These are phyloP conservation scores for Maudiozyma turicensis DNA, from an alignment of 805 yeast species.

Conservation along the genomic window DNA sequence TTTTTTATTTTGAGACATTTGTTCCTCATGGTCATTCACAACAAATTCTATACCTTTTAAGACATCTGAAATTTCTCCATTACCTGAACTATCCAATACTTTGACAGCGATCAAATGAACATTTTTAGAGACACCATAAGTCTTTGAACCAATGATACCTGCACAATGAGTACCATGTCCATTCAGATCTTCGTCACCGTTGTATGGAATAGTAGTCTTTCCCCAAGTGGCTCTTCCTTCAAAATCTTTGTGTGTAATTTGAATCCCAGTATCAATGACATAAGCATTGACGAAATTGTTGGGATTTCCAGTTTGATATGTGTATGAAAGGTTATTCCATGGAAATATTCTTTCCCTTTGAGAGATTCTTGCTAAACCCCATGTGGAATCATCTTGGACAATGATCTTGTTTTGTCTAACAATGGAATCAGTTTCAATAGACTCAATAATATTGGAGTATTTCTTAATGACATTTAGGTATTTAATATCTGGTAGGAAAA, in stretches of 20 bases:
- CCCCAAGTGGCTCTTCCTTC: slow-evolving; percentile 55
- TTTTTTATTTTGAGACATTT: slow-evolving; percentile 39
- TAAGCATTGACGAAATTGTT: slow-evolving; percentile 73
- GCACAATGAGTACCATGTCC: slow-evolving; percentile 96
- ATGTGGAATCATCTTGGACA: slow-evolving; percentile 69
- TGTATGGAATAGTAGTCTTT: slow-evolving; percentile 49
- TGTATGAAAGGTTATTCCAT: slow-evolving; percentile 59
- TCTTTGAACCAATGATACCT: slow-evolving; percentile 76
- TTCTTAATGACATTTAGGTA: neutral
- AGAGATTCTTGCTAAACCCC: slow-evolving; percentile 88
- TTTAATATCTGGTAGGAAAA: neutral
- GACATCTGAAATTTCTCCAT: slow-evolving; percentile 73
- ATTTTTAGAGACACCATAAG: slow-evolving; percentile 74
- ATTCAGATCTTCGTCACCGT: slow-evolving; percentile 61
- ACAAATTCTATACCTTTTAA: slow-evolving; percentile 78
- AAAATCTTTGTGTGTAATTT: slow-evolving; percentile 46
- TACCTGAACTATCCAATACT: slow-evolving; percentile 69
- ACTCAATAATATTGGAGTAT: neutral
- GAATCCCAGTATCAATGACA: slow-evolving; percentile 75
- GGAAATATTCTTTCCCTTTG: slow-evolving; percentile 62
- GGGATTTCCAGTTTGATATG: slow-evolving; percentile 50
- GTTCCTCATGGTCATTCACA: slow-evolving; percentile 53
- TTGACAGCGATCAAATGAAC: slow-evolving; percentile 73
- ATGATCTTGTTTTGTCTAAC: neutral
- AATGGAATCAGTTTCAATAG: slow-evolving; percentile 4